These are phyloP conservation scores for Colletotrichum tamarilloi DNA, from an alignment of 2,329 filamentous ascomycete species.

Conservation along the genomic window DNA sequence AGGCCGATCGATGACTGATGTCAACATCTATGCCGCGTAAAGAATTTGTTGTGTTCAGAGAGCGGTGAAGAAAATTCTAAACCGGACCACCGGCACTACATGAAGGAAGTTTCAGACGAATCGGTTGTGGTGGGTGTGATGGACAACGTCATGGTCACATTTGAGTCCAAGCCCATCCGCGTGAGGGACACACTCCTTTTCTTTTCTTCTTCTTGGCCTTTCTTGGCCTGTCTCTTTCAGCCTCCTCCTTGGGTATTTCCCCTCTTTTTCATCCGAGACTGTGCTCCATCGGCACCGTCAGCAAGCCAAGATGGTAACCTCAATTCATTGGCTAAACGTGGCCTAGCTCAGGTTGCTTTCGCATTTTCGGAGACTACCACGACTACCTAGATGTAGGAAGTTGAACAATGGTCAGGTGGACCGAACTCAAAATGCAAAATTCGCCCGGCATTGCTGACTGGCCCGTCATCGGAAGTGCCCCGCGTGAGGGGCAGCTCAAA, in stretches of 20 bases:
- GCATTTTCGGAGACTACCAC: neutral
- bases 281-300: neutral
- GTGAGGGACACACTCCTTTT: neutral
- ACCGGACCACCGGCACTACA: neutral
- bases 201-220: neutral
- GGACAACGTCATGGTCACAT: neutral
- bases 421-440: neutral
- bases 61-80: neutral
- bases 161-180: neutral
- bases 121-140: neutral
- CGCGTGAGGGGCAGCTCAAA: neutral
- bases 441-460: neutral
- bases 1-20: neutral
- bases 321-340: neutral
- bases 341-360: neutral
- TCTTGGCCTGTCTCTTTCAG: neutral
- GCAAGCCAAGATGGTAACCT: neutral
- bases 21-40: neutral
- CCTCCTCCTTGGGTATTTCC: neutral
- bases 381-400: neutral
- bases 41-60: neutral
- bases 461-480: neutral
- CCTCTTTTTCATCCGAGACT: conserved; percentile 18
- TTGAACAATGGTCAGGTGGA: neutral
- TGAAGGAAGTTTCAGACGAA: neutral